These are phyloP conservation scores for Gaeumannomyces sp. DNA, from an alignment of 2,329 filamentous ascomycete genomes.

Conservation along the genomic window DNA sequence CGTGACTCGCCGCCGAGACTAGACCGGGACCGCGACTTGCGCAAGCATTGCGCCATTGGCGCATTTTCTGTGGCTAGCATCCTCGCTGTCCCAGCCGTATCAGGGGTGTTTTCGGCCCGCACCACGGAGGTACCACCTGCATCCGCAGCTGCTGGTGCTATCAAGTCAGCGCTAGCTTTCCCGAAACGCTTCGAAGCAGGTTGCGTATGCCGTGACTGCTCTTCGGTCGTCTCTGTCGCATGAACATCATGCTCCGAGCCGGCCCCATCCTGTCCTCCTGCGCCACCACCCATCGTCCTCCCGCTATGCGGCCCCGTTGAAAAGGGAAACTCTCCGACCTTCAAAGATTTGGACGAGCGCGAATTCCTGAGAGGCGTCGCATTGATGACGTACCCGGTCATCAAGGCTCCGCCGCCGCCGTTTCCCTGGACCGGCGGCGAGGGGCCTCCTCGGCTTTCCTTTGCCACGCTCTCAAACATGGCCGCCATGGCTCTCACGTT, in stretches of 20 bases:
- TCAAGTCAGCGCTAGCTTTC: no score
- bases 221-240: no score
- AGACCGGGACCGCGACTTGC: not conserved
- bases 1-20: not conserved
- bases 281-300: no score
- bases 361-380: slow-evolving; percentile 1
- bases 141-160: not conserved
- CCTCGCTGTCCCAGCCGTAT: not conserved
- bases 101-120: not conserved
- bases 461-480: slow-evolving; percentile 37
- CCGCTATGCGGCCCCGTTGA: no score
- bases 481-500: slow-evolving; percentile 45
- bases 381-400: slow-evolving; percentile 7
- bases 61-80: no score
- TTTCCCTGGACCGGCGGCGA: slow-evolving; percentile 12
- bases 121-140: not conserved
- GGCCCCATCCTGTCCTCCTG: no score
- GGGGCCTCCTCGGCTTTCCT: slow-evolving; percentile 10
- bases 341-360: slow-evolving; percentile 6
- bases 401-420: slow-evolving; percentile 12
- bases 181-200: no score
- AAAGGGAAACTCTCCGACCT: not conserved
- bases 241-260: no score
- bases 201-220: no score
- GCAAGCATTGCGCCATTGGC: not conserved